Percentiles rank a stretch among this genome's conserved stretches.
Conservation (phyloP, 2,329 filamentous ascomycete genomes). For the Trichoderma guizhouense region DNA sequence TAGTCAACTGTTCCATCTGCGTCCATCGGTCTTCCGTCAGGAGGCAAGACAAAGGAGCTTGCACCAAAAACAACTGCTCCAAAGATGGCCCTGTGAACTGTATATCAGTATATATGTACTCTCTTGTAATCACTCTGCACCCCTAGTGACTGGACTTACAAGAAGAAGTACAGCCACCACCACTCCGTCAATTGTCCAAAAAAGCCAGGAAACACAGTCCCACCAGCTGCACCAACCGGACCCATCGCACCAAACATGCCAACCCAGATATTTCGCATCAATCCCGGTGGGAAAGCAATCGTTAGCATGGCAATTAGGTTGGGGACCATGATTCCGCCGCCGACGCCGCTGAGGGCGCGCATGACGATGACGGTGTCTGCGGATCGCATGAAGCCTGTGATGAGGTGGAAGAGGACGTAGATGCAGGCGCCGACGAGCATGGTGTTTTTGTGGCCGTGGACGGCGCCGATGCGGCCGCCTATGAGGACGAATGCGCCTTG, state of each 20-base stretch:
- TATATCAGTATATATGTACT: background rate
- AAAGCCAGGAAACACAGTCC: constrained; percentile 39
- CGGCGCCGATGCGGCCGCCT: constrained; percentile 48
- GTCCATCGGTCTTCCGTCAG: constrained; percentile 25
- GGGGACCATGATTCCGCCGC: constrained; percentile 50
- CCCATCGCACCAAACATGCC: constrained; percentile 46
- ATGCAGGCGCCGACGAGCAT: constrained; percentile 43
- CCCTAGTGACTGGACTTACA: constrained; percentile 6
- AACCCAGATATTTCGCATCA: constrained; percentile 42
- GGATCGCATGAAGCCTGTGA: constrained; percentile 41
- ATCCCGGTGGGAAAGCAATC: constrained; percentile 45
- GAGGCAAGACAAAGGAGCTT: constrained; percentile 14
- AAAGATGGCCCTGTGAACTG: background rate
- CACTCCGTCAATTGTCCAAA: constrained; percentile 19
- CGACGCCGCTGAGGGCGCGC: constrained; percentile 45
- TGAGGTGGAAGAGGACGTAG: constrained; percentile 42
- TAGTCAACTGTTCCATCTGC: constrained; percentile 30
- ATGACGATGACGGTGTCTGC: constrained; percentile 42
- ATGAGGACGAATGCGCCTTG: constrained; percentile 53
- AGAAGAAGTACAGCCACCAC: constrained; percentile 15
- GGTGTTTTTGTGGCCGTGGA: constrained; percentile 50
- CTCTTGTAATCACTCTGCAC: rapidly evolving
- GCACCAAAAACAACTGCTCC: background rate
- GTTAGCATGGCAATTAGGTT: constrained; percentile 50
- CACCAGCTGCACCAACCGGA: constrained; percentile 44